Evolutionary conservation across 202 grass and related monocot species (phyloP), one percentile per base, ranked within the genome.

Genomic region (Dendrocalamus latiflorus): DNA sequence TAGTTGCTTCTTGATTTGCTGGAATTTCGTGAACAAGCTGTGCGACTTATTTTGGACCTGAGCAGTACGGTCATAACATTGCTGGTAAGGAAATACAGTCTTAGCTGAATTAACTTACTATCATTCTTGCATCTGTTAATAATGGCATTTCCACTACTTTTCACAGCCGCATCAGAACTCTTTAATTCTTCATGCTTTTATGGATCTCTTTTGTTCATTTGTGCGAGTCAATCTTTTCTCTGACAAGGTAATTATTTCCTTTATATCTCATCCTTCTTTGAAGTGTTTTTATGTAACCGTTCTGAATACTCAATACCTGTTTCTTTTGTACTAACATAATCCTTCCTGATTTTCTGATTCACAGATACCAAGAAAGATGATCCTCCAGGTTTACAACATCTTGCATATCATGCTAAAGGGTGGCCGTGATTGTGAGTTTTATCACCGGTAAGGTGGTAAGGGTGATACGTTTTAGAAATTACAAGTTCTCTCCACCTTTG

Each of bases 331-430:
- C n/a, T n/a, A n/a, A n/a, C n/a, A 26, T 39, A 51, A 26, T 87
- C 9, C 37, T 17, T 69, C 36, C 17, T 53, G 22, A 38, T 67
- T 25, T 70, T 88, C 54, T 88, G 58, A 51, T 85, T 91, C 72
- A 28, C 81, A 98, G 96, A 90, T 98, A 85, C 96, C 96, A 85
- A 95, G 96, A 90, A 98, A 98, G 86, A 98, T 98, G 96, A 93
- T 98, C 80, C 91, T 98, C 11, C 96, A 98, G 76, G 80, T 95
- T 72, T 98, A 98, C 84, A 98, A 98, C 65, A 79, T 98, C 63
- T 93, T 98, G 86, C 89, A 98, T 20, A 78, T 79, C 61, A 95
- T 95, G 89, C 84, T 91, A 81, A n/a, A n/a, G 88, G 91, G 90
- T 55, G 93, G 96, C 43, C 96, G 91, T 81, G 96, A 98, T 83